Base-by-base conservation (phyloP, 169 alveolate genomes). In the Babesia divergens region DNA sequence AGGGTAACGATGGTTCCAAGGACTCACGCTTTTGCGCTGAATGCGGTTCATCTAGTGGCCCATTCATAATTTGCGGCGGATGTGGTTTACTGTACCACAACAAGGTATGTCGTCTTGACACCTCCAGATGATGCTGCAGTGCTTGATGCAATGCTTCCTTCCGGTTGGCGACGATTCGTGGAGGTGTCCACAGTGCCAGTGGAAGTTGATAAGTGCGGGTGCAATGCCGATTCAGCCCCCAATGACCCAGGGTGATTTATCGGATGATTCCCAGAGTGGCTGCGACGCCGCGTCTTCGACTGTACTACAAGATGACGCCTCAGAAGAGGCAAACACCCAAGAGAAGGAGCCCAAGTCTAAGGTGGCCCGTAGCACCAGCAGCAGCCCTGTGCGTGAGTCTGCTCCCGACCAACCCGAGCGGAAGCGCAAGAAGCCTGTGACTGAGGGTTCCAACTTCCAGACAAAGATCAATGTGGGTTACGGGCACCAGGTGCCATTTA, bases 401-500 rank as follows among this genome's bases (percentile, higher is more conserved):
- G 29, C 35, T 20, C 13, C 51, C 7, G 67, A 65, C 0, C 3
- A 42, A 8, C 40, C 29, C 40, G 87, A 66, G 51, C 67, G 74
- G 58, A 86, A 86, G 59, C 79, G 88, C 49, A 86, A 86, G 71
- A 86, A 86, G 71, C 84, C 91, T 22, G 90, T 84, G 24, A 72
- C 91, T 13, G 92, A 86, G 72, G 92, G 92, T 26, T 83, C 92
- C n/a, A 86, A 86, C 70, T 83, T 83, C 77, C 74, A 77, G 58
- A 74, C 88, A 44, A 88, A 75, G 52, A 90, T 91, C 50, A 84
- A 89, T 51, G 89, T 91, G 16, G 95, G 95, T 9, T 82, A 72
- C 29, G 81, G 68, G 50, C 91, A 91, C 65, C 95, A 91, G 65
- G 95, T 91, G 18, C 94, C 94, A 11, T 89, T 82, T 51, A 71